Conservation (phyloP, 768 basidiomycete genomes). For the Tylopilus sp. region DNA sequence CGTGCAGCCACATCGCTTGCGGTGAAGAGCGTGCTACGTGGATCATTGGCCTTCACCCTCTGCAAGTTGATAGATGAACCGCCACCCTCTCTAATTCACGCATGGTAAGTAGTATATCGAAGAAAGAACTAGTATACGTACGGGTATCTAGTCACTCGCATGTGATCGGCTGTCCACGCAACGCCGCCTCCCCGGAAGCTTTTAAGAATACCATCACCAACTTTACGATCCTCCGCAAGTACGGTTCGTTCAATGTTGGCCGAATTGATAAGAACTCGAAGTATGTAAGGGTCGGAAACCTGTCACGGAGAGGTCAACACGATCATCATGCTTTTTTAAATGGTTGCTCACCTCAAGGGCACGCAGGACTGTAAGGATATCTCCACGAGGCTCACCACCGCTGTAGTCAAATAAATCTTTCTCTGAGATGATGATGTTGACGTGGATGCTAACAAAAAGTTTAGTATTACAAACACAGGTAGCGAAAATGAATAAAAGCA, state of each 20-base stretch:
- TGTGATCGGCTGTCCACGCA: constrained; percentile 63
- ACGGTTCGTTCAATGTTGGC: constrained; percentile 67
- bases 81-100: constrained; percentile 59
- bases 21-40: constrained; percentile 49
- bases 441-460: constrained; percentile 38
- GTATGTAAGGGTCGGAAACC: constrained; percentile 72
- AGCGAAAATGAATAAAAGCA: constrained; percentile 37
- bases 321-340: neutral
- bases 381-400: constrained; percentile 61
- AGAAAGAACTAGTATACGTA: constrained; percentile 33
- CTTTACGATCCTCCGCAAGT: constrained; percentile 58
- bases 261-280: constrained; percentile 79
- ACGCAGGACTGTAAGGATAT: constrained; percentile 73
- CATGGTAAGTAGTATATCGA: neutral
- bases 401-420: constrained; percentile 82
- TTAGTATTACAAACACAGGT: constrained; percentile 7
- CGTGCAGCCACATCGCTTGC: constrained; percentile 49
- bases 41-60: constrained; percentile 30
- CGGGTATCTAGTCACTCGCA: constrained; percentile 62
- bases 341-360: constrained; percentile 62
- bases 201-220: constrained; percentile 55
- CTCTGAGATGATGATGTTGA: constrained; percentile 58
- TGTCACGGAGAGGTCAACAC: constrained; percentile 28
- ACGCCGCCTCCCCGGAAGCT: constrained; percentile 45
- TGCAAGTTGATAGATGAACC: constrained; percentile 44